Evolutionary conservation across 2,329 filamentous ascomycete species (phyloP), one percentile per base, ranked within the genome.

Genomic region (Thielaviopsis populi): DNA sequence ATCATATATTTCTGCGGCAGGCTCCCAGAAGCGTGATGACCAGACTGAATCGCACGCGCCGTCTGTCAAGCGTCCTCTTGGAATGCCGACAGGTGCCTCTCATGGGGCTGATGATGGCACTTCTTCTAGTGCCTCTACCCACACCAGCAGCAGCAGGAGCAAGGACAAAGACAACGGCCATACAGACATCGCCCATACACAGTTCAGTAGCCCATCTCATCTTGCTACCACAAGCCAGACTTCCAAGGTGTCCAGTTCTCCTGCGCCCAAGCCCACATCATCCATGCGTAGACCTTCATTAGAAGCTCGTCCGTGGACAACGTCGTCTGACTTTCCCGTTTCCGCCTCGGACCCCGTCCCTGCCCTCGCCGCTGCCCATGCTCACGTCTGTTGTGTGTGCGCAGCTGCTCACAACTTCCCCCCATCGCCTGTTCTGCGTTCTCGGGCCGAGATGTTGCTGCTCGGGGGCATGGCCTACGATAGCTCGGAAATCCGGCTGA

Each of bases 401-500:
- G 24, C 53, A 11, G 53, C 30, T 7, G 53, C 27, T 2, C 53
- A 56, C 17, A 6, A 30, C 11, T 22, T 22, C 13, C 2, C 27
- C 5, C 30, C 27, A 13, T 56, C 53, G 27, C 24, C 24, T 10
- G 30, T 22, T 37, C 53, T 56, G 27, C 53, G 53, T 33, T 56
- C 60, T 3, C 50, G 50, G 11, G 43, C 53, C 19, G 37, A 65
- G 24, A 58, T 60, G 30, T 19, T 62, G 33, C 46, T 54, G 11
- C 30, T 63, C 10, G 41, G 43, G 5, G 63, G 63, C 4, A 27
- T 66, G 8, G 41, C 62, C 10, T 69, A 69, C 6, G 53, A 63
- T 2, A 13, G 65, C 4, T 56, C 58, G 4, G 69, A 70, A 19
- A 63, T 75, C 19, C 65, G 67, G 1, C n/a, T 62, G 13, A 76